phyloP scores from a whole-genome alignment of 228 moss, liverwort and hornwort genomes.

The Sphagnum magellanicum region DNA sequence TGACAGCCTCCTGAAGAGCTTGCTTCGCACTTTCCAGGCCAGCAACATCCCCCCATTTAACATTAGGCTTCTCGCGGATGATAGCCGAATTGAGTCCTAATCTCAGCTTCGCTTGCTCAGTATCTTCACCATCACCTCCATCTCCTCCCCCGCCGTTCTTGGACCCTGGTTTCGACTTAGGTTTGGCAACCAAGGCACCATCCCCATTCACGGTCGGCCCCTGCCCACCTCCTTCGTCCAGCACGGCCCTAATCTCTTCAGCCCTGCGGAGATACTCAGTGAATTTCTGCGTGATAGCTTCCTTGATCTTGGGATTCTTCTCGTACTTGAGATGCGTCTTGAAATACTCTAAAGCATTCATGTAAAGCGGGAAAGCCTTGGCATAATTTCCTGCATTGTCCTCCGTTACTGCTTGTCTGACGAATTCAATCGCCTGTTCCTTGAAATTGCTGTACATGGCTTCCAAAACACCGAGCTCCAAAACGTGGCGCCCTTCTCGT shows the following conservation, averaged over 20 bases:
- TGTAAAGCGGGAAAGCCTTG: constrained; percentile 97
- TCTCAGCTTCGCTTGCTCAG: constrained; percentile 92
- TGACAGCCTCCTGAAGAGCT: constrained; percentile 96
- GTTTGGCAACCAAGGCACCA: constrained; percentile 75
- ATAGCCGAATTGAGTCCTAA: constrained; percentile 87
- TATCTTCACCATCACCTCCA: constrained; percentile 66
- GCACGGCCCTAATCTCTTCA: constrained; percentile 95
- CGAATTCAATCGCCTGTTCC: constrained; percentile 99
- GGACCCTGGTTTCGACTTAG: constrained; percentile 65
- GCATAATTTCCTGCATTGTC: constrained; percentile 99
- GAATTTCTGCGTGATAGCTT: constrained; percentile 98
- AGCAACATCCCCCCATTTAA: constrained; percentile 89
- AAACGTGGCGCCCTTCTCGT: no score
- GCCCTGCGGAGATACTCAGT: constrained; percentile 97
- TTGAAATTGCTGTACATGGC: constrained; percentile 99
- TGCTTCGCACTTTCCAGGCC: constrained; percentile 98
- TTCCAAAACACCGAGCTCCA: no score
- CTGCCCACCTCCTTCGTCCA: constrained; percentile 71
- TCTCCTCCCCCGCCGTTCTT: constrained; percentile 73
- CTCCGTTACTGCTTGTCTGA: constrained; percentile 94
- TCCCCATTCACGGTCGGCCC: constrained; percentile 75
- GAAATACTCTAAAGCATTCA: constrained; percentile 99
- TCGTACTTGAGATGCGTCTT: constrained; percentile 99
- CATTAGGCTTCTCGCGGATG: constrained; percentile 84
- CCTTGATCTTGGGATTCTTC: constrained; percentile 99